Evolutionary conservation across 768 basidiomycete species (phyloP).

Genomic region (Exidia glandulosa): DNA sequence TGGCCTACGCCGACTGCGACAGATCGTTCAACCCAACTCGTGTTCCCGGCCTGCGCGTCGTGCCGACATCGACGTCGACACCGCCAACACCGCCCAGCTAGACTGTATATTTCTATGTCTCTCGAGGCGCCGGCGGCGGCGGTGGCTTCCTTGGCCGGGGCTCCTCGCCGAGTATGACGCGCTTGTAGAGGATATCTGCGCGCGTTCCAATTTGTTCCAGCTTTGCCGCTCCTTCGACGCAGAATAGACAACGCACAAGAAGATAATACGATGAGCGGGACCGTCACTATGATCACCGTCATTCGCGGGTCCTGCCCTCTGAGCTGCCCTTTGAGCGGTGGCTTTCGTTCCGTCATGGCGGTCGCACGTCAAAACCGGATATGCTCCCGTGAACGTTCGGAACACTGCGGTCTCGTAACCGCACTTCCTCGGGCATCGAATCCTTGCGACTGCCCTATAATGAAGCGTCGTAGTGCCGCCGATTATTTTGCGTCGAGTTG

Average conservation of each 20-base stretch:
- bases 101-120: not conserved
- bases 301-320: not conserved
- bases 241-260: conserved; percentile 52
- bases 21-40: conserved; percentile 86
- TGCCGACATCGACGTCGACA: conserved; percentile 19
- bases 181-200: conserved; percentile 47
- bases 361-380: too few relatives aligned
- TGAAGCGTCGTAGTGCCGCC: too few relatives aligned
- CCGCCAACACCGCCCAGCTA: conserved; percentile 17
- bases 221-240: not conserved
- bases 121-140: not conserved
- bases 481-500: too few relatives aligned
- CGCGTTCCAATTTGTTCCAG: not conserved
- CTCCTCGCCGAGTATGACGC: conserved; percentile 43
- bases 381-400: too few relatives aligned
- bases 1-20: conserved; percentile 87
- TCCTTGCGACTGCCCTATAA: too few relatives aligned
- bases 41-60: conserved; percentile 71
- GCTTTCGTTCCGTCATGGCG: too few relatives aligned
- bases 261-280: conserved; percentile 55
- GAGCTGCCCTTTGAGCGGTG: too few relatives aligned
- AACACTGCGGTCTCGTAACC: too few relatives aligned
- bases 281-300: conserved; percentile 39
- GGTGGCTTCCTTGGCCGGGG: conserved; percentile 17
- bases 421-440: too few relatives aligned